Conservation (phyloP, 164 flowering plant genomes). For the Hamamelis virginiana region DNA sequence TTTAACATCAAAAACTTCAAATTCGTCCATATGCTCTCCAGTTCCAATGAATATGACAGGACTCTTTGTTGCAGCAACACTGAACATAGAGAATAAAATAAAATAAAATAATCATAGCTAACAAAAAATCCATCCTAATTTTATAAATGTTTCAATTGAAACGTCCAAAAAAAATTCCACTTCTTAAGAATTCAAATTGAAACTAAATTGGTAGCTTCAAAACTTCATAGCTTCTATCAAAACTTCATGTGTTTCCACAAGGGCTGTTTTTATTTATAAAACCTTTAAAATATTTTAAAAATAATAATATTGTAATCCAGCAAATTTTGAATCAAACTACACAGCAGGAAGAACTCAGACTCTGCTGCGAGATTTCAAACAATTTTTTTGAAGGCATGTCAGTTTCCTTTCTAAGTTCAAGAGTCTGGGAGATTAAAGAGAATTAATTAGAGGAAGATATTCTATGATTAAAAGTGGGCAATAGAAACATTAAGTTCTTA, state of each 20-base stretch:
- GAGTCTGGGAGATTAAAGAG: too few relatives aligned
- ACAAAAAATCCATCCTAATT: neutral
- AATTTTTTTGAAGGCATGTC: too few relatives aligned
- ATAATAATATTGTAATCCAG: too few relatives aligned
- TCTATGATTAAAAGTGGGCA: neutral
- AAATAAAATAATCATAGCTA: neutral
- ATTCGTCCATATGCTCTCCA: constrained; percentile 99
- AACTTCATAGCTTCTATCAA: neutral
- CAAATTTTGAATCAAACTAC: too few relatives aligned
- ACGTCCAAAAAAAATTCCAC: neutral
- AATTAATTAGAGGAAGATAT: too few relatives aligned
- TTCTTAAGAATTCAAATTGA: neutral
- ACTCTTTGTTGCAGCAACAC: constrained; percentile 98
- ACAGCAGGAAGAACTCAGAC: too few relatives aligned
- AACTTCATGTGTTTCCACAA: neutral
- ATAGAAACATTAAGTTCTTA: neutral
- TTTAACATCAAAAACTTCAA: constrained; percentile 97
- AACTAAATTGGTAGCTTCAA: neutral
- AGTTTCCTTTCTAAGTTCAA: too few relatives aligned
- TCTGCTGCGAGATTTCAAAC: too few relatives aligned
- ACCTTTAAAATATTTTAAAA: too few relatives aligned
- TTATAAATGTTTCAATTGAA: neutral
- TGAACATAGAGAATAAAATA: constrained; percentile 26
- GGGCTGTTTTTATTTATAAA: too few relatives aligned
- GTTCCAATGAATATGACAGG: constrained; percentile 96